Evolutionary conservation across 2,329 filamentous ascomycete genomes (phyloP), one percentile per base, ranked within the genome.

Genomic region (Xylariaceae sp.): DNA sequence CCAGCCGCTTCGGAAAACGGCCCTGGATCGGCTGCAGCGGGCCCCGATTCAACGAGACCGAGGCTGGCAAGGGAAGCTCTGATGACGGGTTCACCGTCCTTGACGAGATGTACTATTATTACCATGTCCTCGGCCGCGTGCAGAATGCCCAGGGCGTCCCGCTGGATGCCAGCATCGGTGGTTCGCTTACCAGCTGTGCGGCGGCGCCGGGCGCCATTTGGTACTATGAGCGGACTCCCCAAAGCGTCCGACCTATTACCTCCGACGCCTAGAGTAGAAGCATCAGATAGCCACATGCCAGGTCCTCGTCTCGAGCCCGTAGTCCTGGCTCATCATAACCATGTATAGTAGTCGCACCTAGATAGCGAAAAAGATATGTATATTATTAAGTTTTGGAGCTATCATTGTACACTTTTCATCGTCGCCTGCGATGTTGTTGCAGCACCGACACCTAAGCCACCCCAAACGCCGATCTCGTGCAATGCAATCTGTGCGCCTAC

Each of bases 61-160:
- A 66, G 18, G 80, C 77, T 7, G 84, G 84, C 1, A 74, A 69
- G 55, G 77, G 78, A 18, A 77, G 75, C 2, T 62, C 64, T 2
- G 84, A 87, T 61, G 77, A 72, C 52, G 83, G 84, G 1, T 71
- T 71, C 57, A 86, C 82, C 1, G 72, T 77, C 30, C 60, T 87
- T 45, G 77, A 67, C 54, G 84, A 88, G 74, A 74, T 84, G 12
- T 87, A 83, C 83, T 87, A 87, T 64, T 86, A 85, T 63, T 76
- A 80, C 67, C 78, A 86, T 67, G 79, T 80, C 49, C 76, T 74
- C 51, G 84, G 84, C 3, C 68, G 74, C 15, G 77, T 81, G 6
- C 84, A 86, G 70, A 70, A 75, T 51, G 73, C 71, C 2, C 67
- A 77, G 39, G 74, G 71, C 9, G 63, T 79, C 21, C 72, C 75